Evolutionary conservation across 352 stramenopile genomes (phyloP).

Genomic region (Phytophthora boehmeriae): DNA sequence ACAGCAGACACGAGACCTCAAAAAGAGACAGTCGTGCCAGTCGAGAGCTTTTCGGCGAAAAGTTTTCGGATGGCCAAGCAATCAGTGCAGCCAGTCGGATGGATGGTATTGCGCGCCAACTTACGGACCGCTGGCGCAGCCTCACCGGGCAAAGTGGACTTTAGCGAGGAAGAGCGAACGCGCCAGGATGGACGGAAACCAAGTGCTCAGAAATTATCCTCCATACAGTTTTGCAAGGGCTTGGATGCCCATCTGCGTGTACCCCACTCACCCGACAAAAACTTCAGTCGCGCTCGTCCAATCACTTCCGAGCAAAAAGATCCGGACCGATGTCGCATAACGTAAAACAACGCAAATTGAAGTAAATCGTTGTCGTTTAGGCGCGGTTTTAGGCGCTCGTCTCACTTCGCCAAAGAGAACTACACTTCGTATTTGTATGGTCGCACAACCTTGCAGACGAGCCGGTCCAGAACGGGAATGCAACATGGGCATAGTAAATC

Average conservation of each 20-base stretch:
- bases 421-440: constrained; percentile 23
- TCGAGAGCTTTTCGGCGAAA: background rate
- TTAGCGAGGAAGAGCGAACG: too few species aligned
- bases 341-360: constrained; percentile 14
- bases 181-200: too few species aligned
- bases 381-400: background rate
- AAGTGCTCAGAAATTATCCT: background rate
- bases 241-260: background rate
- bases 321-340: constrained; percentile 25
- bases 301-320: constrained; percentile 31
- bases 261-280: constrained; percentile 20
- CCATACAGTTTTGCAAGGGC: background rate
- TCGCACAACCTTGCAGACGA: constrained; percentile 11
- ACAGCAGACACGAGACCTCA: background rate
- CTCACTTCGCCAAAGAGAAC: constrained; percentile 25
- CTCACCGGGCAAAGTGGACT: background rate
- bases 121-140: background rate
- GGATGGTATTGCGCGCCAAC: background rate
- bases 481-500: background rate
- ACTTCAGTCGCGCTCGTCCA: constrained; percentile 3
- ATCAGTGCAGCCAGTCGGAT: background rate
- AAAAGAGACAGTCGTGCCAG: background rate
- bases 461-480: constrained; percentile 18
- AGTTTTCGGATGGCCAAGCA: background rate
- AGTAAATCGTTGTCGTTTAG: background rate